phyloP scores from a whole-genome alignment of 768 basidiomycete genomes.

The Gautieria morchelliformis region DNA sequence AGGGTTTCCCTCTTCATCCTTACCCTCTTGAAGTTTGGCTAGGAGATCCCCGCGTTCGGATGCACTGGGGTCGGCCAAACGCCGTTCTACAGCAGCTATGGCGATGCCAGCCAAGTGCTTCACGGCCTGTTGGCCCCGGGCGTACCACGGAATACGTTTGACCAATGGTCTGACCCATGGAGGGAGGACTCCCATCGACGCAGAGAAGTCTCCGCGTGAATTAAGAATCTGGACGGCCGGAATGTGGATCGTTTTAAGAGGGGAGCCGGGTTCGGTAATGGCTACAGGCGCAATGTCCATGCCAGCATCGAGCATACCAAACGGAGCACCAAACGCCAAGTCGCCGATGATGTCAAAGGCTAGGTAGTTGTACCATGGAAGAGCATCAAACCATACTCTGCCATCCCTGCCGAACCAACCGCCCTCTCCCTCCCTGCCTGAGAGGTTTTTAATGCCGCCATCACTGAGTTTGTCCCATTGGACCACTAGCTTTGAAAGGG shows the following conservation, averaged over 20 bases:
- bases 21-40: slow-evolving; percentile 67
- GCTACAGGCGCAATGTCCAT: slow-evolving; percentile 68
- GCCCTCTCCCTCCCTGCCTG: slow-evolving; percentile 49
- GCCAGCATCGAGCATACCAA: slow-evolving; percentile 75
- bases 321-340: slow-evolving; percentile 79
- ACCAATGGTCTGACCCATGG: slow-evolving; percentile 59
- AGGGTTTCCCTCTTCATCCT: slow-evolving; percentile 67
- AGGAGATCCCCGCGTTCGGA: slow-evolving; percentile 70
- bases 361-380: slow-evolving; percentile 63
- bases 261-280: slow-evolving; percentile 21
- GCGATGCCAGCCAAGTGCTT: slow-evolving; percentile 70
- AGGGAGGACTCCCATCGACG: slow-evolving; percentile 73
- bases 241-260: slow-evolving; percentile 42
- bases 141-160: slow-evolving; percentile 67
- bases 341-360: slow-evolving; percentile 77
- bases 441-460: slow-evolving; percentile 41
- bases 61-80: slow-evolving; percentile 50
- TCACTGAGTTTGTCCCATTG: slow-evolving; percentile 73
- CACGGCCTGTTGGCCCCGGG: slow-evolving; percentile 54
- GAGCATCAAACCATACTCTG: slow-evolving; percentile 62
- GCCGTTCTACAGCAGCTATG: slow-evolving; percentile 69
- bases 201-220: slow-evolving; percentile 79
- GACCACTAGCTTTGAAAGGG: slow-evolving; percentile 47
- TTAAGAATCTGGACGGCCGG: slow-evolving; percentile 83
- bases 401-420: slow-evolving; percentile 55